Base-by-base conservation (phyloP, 805 yeast genomes). In the Kazachstania kunashirensis region DNA sequence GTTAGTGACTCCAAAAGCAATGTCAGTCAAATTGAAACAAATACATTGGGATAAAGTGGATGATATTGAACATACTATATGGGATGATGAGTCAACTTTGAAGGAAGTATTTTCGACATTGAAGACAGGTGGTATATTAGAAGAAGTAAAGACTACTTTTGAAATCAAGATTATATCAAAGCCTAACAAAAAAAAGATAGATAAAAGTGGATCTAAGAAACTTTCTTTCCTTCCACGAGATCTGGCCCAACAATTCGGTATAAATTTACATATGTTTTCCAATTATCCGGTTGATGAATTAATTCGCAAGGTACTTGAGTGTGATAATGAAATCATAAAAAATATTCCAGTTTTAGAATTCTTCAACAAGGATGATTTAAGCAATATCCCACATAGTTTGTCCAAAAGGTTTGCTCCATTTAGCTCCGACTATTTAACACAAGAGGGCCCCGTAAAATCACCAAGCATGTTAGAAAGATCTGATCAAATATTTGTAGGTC, bases 31-130 rank as follows among this genome's bases (percentile, higher is more conserved):
- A 55, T 60, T 82, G 61, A 82, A 80, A 51, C 94, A 82, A 49
- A 71, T 82, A 43, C 94, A 82, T 48, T 82, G 92, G 94, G 92
- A 82, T 44, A 80, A 75, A 50, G 62, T 82, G 31, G 82, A 77
- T 11, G 57, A 65, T 33, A 63, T 77, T 12, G 62, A 66, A 13
- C 66, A 71, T 29, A 78, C 92, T 0, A 68, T 82, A 46, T 82
- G 94, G 94, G 67, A 66, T 21, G 56, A 59, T 15, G 48, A 59
- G 12, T 49, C 62, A 1, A 65, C 70, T 32, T 38, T 48, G n/a
- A 33, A 33, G 18, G 69, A 72, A 15, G 62, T 63, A 0, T 58
- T 73, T 33, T 63, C 59, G 29, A 75, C 71, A 17, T 63, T 82
- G 42, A 58, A 71, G 57, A 61, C 67, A 15, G 64, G 63, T 37